phyloP scores from a whole-genome alignment of 495 filamentous ascomycete genomes.

The Tuber brumale region DNA sequence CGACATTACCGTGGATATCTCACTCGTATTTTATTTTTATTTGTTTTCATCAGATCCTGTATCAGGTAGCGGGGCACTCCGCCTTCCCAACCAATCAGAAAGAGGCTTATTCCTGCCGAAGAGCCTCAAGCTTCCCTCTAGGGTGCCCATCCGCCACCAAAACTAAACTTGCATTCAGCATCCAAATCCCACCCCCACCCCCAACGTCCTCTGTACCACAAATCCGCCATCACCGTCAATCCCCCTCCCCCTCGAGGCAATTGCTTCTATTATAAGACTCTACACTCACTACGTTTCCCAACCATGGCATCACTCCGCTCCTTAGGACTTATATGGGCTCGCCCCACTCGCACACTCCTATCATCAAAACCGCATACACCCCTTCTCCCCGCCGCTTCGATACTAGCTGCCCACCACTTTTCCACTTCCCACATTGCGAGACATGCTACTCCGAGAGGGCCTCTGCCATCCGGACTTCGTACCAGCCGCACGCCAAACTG shows the following conservation, averaged over 20 bases:
- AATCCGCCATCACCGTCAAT: neutral
- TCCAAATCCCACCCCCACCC: conserved; percentile 10
- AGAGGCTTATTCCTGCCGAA: neutral
- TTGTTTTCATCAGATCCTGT: neutral
- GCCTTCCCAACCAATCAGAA: neutral
- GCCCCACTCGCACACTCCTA: conserved; percentile 11
- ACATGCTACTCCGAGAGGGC: conserved; percentile 19
- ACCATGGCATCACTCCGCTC: conserved; percentile 31
- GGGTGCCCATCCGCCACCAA: conserved; percentile 6
- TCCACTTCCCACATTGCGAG: conserved; percentile 14
- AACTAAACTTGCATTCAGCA: conserved; percentile 13
- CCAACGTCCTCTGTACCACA: neutral
- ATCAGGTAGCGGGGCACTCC: neutral
- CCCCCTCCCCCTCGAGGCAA: conserved; percentile 1
- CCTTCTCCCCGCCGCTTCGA: conserved; percentile 5
- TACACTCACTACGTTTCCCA: conserved; percentile 6
- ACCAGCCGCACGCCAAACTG: conserved; percentile 23
- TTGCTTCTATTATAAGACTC: conserved; percentile 10
- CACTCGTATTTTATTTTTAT: neutral
- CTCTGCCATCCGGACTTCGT: conserved; percentile 25
- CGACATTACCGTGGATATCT: neutral
- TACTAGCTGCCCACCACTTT: conserved; percentile 9
- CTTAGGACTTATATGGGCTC: conserved; percentile 16
- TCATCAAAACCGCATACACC: neutral
- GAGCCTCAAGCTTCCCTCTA: neutral